Evolutionary conservation across 164 flowering plant species (phyloP), one percentile per base, ranked within the genome.

Genomic region (Dillenia suffruticosa): DNA sequence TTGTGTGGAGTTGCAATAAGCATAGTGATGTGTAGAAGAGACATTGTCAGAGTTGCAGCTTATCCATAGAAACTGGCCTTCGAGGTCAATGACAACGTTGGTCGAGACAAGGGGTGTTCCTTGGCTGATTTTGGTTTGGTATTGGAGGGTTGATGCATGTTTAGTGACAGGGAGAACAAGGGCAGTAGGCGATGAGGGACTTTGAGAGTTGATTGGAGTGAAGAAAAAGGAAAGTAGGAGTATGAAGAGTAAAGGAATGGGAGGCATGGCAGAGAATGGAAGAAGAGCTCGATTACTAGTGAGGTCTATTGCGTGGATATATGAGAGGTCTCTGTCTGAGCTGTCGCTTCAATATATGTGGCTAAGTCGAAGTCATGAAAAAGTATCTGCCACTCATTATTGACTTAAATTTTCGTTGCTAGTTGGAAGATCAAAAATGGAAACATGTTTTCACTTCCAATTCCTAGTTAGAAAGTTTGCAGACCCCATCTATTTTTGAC

Each of bases 91-190:
- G 10, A 65, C 65, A 19, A 69, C 56, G 11, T 32, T 58, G 5
- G 61, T 51, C 10, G 81, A 59, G 0, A 61, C 63, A 14, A 67
- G 68, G 0, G 78, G 78, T 0, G 74, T 72, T 40, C 73, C 61
- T 32, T 64, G 76, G 44, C 26, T 43, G 65, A 77, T 44, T 1
- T 9, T 12, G 55, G 78, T 62, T 0, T 60, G n/a, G 54, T 74
- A 77, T 51, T 77, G 78, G 26, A 44, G 62, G 1, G 76, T 72
- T 8, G 70, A 57, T 9, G 72, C 57, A 46, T 77, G 72, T 63
- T 77, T 77, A 1, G 73, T 3, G 32, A 77, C 51, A 1, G 68
- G 81, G 9, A 74, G 62, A 52, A 77, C 64, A 10, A 74, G 73
- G 0, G 74, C 70, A 3, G 15, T 56, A 9, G 77, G 75, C 0